phyloP scores from a whole-genome alignment of 768 basidiomycete genomes.

The Agaricus sinodeliciosus region DNA sequence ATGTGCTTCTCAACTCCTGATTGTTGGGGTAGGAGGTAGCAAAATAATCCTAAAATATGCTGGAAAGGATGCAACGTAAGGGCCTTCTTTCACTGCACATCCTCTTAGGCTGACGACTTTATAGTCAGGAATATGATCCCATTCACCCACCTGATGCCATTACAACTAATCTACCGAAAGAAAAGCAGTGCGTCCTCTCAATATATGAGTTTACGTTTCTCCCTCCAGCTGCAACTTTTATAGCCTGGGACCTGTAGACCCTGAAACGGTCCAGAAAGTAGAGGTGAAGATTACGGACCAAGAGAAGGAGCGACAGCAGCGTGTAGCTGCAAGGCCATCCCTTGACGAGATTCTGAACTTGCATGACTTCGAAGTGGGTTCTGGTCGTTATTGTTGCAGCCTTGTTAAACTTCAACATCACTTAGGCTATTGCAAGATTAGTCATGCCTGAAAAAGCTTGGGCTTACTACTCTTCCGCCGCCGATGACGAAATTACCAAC shows the following conservation, averaged over 20 bases:
- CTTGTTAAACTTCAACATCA: not conserved
- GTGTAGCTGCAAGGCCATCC: conserved; percentile 58
- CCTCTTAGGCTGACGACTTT: not conserved
- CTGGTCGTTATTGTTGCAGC: not conserved
- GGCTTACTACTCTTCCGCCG: conserved; percentile 96
- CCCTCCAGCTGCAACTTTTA: not conserved
- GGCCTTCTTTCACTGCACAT: not conserved
- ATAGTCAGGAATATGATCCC: conserved; percentile 74
- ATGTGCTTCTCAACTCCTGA: not conserved
- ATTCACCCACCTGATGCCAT: conserved; percentile 87
- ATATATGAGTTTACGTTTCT: not conserved
- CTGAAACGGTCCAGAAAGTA: conserved; percentile 55
- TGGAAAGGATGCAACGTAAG: conserved; percentile 85
- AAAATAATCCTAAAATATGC: conserved; percentile 85
- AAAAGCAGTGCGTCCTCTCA: conserved; percentile 62
- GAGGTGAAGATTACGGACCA: conserved; percentile 59
- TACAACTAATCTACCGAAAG: conserved; percentile 67
- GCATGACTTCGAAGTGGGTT: conserved; percentile 86
- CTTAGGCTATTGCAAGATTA: conserved; percentile 71
- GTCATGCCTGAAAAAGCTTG: conserved; percentile 86
- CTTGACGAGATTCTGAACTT: conserved; percentile 79
- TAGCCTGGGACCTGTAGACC: conserved; percentile 70
- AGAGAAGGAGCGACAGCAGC: conserved; percentile 62
- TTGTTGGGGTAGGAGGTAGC: conserved; percentile 51
- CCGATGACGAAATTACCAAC: conserved; percentile 90